A percentile compares a stretch with the other conserved stretches of the same genome.
Evolutionary conservation across 2,329 filamentous ascomycete species (phyloP).

Genomic region (Phoma sp.): DNA sequence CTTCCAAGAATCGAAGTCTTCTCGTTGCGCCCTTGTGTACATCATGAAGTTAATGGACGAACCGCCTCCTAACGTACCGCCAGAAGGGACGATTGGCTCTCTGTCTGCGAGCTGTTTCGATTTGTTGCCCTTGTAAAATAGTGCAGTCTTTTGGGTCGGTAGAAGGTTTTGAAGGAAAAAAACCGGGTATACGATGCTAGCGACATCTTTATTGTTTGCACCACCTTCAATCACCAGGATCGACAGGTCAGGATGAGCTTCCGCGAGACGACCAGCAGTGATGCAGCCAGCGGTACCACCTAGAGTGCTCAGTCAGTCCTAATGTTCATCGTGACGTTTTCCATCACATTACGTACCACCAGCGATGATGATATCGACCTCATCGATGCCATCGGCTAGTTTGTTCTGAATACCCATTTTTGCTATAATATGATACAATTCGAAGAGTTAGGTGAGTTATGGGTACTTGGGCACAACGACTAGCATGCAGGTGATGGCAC

Average conservation of each 20-base stretch:
- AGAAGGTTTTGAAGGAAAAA: slow-evolving; percentile 59
- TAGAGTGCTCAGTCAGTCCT: slow-evolving; percentile 6
- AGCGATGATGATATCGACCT: slow-evolving; percentile 62
- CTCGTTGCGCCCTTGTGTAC: slow-evolving; percentile 56
- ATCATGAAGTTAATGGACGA: slow-evolving; percentile 52
- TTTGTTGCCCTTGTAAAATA: slow-evolving; percentile 61
- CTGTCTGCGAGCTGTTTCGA: slow-evolving; percentile 56
- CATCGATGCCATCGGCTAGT: slow-evolving; percentile 49
- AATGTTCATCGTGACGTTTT: not conserved
- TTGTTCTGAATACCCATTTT: slow-evolving; percentile 43
- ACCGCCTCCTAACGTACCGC: slow-evolving; percentile 68
- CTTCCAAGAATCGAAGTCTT: slow-evolving; percentile 62
- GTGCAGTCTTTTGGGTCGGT: slow-evolving; percentile 58
- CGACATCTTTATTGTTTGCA: slow-evolving; percentile 60
- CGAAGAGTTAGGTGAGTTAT: not conserved
- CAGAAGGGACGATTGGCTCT: slow-evolving; percentile 53
- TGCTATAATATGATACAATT: not conserved
- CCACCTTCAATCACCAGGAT: slow-evolving; percentile 64
- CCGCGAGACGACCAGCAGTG: slow-evolving; percentile 59
- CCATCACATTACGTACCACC: slow-evolving; percentile 49
- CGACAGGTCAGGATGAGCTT: slow-evolving; percentile 58
- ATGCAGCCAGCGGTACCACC: slow-evolving; percentile 52
- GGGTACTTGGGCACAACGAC: not conserved
- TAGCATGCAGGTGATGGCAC: not conserved
- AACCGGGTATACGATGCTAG: slow-evolving; percentile 60